Conservation (phyloP, 805 yeast species). For the Sporopachydermia lactativora region DNA sequence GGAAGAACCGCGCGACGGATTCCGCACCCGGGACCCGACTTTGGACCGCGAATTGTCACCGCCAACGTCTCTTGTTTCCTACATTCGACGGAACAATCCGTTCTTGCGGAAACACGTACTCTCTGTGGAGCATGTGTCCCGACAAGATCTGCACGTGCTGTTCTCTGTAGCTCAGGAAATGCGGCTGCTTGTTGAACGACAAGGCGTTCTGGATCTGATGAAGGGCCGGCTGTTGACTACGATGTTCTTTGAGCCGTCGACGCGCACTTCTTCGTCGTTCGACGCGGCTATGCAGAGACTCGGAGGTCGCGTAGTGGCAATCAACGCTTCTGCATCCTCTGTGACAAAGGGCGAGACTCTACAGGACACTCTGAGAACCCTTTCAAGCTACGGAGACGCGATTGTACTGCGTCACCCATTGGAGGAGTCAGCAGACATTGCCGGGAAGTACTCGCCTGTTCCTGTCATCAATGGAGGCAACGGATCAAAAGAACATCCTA, state of each 20-base stretch:
- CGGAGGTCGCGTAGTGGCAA: conserved; percentile 93
- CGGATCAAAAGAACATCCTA: conserved; percentile 96
- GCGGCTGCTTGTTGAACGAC: conserved; percentile 93
- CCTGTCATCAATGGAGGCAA: conserved; percentile 98
- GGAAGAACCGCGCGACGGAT: conserved; percentile 22
- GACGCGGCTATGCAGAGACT: conserved; percentile 99
- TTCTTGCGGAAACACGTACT: conserved; percentile 79
- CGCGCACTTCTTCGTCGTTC: conserved; percentile 92
- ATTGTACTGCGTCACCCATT: conserved; percentile 94
- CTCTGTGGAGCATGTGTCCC: conserved; percentile 76
- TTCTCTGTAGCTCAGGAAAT: conserved; percentile 97
- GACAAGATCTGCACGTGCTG: conserved; percentile 82
- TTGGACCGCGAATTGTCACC: conserved; percentile 57
- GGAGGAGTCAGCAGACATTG: conserved; percentile 82
- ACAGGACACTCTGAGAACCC: conserved; percentile 90
- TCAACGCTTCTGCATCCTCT: conserved; percentile 77
- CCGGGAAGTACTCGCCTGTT: conserved; percentile 92
- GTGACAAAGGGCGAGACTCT: conserved; percentile 97
- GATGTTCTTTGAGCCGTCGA: conserved; percentile 95
- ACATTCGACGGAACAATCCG: conserved; percentile 74
- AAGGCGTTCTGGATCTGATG: conserved; percentile 83
- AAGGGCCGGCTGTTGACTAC: conserved; percentile 87
- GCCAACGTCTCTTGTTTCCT: conserved; percentile 64
- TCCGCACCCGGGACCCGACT: conserved; percentile 35
- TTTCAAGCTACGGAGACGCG: conserved; percentile 94